Evolutionary conservation across 140 eudicot genomes (phyloP), one percentile per base, ranked within the genome.

Genomic region (Stevia rebaudiana): DNA sequence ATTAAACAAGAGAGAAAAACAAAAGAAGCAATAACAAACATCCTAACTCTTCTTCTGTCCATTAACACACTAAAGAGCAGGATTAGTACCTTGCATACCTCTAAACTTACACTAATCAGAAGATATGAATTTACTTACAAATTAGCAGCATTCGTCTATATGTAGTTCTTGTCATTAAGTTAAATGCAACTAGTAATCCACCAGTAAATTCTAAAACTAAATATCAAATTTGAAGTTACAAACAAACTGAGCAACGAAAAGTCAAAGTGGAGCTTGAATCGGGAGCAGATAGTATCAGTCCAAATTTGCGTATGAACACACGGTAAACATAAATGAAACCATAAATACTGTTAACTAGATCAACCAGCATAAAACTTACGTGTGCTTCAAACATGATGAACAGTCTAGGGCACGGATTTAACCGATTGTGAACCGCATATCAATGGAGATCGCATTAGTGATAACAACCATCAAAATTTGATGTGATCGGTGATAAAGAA

Each of bases 311-410:
- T 47, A 9, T 48, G 54, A 33, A 33, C 6, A 33, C 37, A 33
- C 37, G 6, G 13, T 24, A 8, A 41, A 24, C 63, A 16, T 8
- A 12, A 37, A 51, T 19, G 30, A 37, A 67, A 52, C 39, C 54
- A 51, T 37, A 52, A 15, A 36, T 22, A 21, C 8, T 50, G 71
- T 31, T 17, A 16, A 35, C 37, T 3, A 0, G 44, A 30, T 10
- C 33, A 49, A 39, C 31, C 10, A 13, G 28, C 10, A 15, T 9
- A 37, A 59, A 12, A 13, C 91, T 68, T 79, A 87, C 95, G 78
- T 87, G 95, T 61, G 92, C 95, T 79, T 87, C 95, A 72, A 87
- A 87, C 95, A 87, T 87, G 88, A 58, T 62, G 76, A 55, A 55
- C 49, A 55, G 48, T 21, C 43, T 68, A 54, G 66, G 67, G 74